Evolutionary conservation across 2,329 filamentous ascomycete species (phyloP), one percentile per base, ranked within the genome.

Genomic region (Diaporthe amygdali): DNA sequence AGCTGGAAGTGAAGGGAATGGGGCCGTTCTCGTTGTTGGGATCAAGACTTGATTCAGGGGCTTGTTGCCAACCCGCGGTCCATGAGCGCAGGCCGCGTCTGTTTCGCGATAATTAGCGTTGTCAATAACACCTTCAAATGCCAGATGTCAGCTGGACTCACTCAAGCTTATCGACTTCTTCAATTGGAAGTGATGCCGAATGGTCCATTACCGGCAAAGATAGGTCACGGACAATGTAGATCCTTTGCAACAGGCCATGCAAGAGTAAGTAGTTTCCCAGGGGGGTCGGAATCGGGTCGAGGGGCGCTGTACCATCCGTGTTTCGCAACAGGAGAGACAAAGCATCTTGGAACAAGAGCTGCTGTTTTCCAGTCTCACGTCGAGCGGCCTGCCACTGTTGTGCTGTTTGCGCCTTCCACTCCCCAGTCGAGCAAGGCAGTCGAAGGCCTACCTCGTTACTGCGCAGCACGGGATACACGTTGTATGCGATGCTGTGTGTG

Each of bases 1-100:
- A 82, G 61, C 82, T 85, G 2, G 84, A 86, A 0, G 84, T 86
- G 71, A 83, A 83, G 0, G 81, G 81, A 17, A 83, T 82, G 0
- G 81, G 81, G 0, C 81, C 81, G 34, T 82, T 82, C 52, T 82
- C 81, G 46, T 82, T 82, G 59, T 82, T 81, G 0, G 81, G 81
- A 44, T 83, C 81, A 0, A 83, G 79, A 30, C 77, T 80, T 2
- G 81, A 82, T 55, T 83, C 81, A 0, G 81, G 79, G 0, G 79
- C 79, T 67, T 82, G 80, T 32, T 83, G 81, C 81, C 81, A 83
- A 8, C 79, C 78, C 0, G 80, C 77, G 2, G 81, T 82, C 81
- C 81, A 83, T 0, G 79, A 80, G 0, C 81, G 77, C 1, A 83
- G 75, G 0, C 76, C 81, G 8, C 79, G 77, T 41, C 79, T 82